Percentiles rank a stretch among this genome's conserved stretches.
phyloP scores from a whole-genome alignment of 108 stramenopile species.

The Craspedostauros australis region DNA sequence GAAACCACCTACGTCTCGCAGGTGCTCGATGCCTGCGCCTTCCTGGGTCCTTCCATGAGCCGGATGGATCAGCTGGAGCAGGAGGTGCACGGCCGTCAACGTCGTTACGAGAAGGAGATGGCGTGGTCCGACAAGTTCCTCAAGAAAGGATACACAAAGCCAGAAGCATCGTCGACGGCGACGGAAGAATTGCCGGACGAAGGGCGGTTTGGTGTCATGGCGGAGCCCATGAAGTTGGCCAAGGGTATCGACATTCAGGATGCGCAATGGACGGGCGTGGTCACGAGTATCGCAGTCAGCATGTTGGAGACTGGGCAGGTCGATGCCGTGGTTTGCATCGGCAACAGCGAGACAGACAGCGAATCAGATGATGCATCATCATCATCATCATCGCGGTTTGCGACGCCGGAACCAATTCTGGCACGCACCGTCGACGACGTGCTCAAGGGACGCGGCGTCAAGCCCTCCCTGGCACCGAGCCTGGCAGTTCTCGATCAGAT shows the following conservation, averaged over 20 bases:
- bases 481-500: constrained; percentile 64
- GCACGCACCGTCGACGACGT: constrained; percentile 56
- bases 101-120: constrained; percentile 29
- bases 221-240: constrained; percentile 54
- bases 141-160: neutral
- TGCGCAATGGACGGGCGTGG: constrained; percentile 79
- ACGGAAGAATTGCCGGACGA: constrained; percentile 58
- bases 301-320: constrained; percentile 63
- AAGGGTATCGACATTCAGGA: constrained; percentile 37
- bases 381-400: no score
- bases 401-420: constrained; percentile 57
- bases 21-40: constrained; percentile 65
- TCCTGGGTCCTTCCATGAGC: constrained; percentile 56
- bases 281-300: constrained; percentile 60
- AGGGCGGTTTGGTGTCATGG: constrained; percentile 68
- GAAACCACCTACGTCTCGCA: constrained; percentile 68
- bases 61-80: constrained; percentile 57
- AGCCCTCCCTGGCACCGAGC: constrained; percentile 70
- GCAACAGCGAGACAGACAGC: constrained; percentile 16
- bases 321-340: constrained; percentile 75
- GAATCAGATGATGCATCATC: neutral
- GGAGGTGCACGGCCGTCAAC: constrained; percentile 49
- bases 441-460: constrained; percentile 68
- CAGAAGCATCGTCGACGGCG: constrained; percentile 2
- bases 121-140: constrained; percentile 39